Base-by-base conservation (phyloP, 805 yeast species). In the Ogataea henricii region DNA sequence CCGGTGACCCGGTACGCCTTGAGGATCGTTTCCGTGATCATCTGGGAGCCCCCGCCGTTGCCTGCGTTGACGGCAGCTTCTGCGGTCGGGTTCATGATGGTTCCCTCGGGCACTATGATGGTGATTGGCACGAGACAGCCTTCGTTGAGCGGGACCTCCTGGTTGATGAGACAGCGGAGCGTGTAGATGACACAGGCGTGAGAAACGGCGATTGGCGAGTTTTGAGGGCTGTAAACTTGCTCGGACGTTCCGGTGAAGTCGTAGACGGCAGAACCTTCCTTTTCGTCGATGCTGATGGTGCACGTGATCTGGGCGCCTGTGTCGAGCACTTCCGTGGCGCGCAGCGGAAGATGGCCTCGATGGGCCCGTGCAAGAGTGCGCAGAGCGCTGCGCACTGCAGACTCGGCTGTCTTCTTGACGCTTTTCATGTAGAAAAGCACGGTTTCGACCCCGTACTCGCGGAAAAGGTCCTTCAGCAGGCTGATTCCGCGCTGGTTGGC, bases 1-100 rank as follows among this genome's bases (percentile, higher is more conserved):
- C 96, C 96, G 61, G 87, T 82, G 4, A 88, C 85, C 48, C 79
- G 77, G 62, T 89, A 89, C 13, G 10, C 30, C 58, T 82, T 83
- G 59, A 90, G 72, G 27, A 90, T 77, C 3, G 85, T 90, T 65
- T 89, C 96, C 0, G 91, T 87, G 32, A 90, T 82, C 55, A 96
- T 77, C 67, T 90, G 97, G 2, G 95, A 85, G 1, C 96, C 89
- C 66, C 87, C 84, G n/a, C 79, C 82, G 56, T 78, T 79, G 34
- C 81, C 82, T 35, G 68, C 65, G 9, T 48, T 48, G 20, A 60
- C 64, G 16, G 64, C 81, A 36, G 80, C 79, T 17, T 74, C 77
- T 2, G 77, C 78, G 26, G 66, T 58, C 43, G 73, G 73, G 47
- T 67, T 69, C 40, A 69, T 55, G 25, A 69, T 46, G n/a, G 67